phyloP scores from a whole-genome alignment of 2,329 filamentous ascomycete genomes.

The Pyrenochaeta sp. region DNA sequence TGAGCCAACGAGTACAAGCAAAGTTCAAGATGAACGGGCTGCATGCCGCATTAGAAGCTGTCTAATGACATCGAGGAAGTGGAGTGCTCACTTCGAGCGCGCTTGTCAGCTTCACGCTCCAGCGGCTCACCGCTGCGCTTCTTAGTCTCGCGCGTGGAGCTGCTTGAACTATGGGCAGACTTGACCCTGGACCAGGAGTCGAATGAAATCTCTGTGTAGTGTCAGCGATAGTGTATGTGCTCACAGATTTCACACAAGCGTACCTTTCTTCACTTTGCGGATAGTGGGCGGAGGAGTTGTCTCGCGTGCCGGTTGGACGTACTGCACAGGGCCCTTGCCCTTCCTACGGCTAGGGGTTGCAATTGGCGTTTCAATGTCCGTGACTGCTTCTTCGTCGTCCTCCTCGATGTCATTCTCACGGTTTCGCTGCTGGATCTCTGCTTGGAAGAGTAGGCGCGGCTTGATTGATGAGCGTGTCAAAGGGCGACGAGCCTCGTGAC shows the following conservation, averaged over 20 bases:
- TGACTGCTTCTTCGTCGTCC: conserved; percentile 67
- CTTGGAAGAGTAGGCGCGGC: conserved; percentile 75
- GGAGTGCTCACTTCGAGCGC: conserved; percentile 41
- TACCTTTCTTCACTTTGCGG: conserved; percentile 69
- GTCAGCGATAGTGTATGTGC: conserved; percentile 28
- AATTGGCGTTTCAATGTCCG: conserved; percentile 58
- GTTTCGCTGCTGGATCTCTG: conserved; percentile 56
- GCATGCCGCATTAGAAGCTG: conserved; percentile 31
- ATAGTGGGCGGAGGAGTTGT: conserved; percentile 65
- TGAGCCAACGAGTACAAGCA: too few relatives aligned
- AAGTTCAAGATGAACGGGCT: conserved; percentile 28
- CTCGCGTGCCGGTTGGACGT: conserved; percentile 43
- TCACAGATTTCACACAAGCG: conserved; percentile 22
- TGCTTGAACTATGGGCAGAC: conserved; percentile 47
- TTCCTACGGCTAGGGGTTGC: conserved; percentile 40
- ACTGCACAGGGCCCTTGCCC: conserved; percentile 61
- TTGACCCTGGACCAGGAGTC: conserved; percentile 75
- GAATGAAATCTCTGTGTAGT: conserved; percentile 55
- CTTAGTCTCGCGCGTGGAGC: conserved; percentile 48
- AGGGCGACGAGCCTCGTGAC: conserved; percentile 54
- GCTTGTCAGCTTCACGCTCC: conserved; percentile 40
- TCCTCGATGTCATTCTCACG: conserved; percentile 51
- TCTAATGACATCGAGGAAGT: conserved; percentile 35
- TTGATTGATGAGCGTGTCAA: conserved; percentile 75
- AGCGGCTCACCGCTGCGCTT: conserved; percentile 46